Evolutionary conservation across 2,329 filamentous ascomycete genomes (phyloP), one percentile per base, ranked within the genome.

Genomic region (Aspergillus luchuensis): DNA sequence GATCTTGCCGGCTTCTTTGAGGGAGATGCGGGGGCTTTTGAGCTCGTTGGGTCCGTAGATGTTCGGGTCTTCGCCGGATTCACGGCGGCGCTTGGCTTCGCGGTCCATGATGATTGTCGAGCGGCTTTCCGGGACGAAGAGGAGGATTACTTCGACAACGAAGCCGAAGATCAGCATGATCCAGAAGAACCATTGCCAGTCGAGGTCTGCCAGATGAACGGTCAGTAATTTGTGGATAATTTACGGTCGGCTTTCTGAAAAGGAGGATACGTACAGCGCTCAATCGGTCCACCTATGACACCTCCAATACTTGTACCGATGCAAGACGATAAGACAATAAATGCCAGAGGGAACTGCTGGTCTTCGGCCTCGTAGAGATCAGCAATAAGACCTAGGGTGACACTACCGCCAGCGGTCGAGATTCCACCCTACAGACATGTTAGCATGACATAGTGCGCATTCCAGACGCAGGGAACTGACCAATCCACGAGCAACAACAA

Each of bases 41-140:
- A 82, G 71, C 67, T 87, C 85, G 56, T 81, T 81, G 1, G 82
- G 89, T 0, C 90, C 90, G 71, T 85, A 91, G 63, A 91, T 72
- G 67, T 89, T 87, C 57, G 81, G 82, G 80, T 80, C 77, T 62
- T 82, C 79, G 7, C 79, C 80, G 0, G 72, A 74, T 63, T 80
- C 74, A 60, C 85, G 80, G 4, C 83, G 77, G 57, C 76, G 79
- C 75, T 85, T 86, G 5, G 86, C 86, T 56, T 85, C 82, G 8
- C 72, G 72, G 69, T 87, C 82, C 67, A 88, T 78, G 61, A 87
- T 77, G 39, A 85, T 79, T 1, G 81, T 84, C 2, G 82, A 76
- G 15, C 85, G 80, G 11, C 83, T 86, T 65, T 88, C 86, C 1
- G 84, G 84, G 51, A 82, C 71, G 66, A 80, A 73, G 66, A 84